Evolutionary conservation across 371 early-diverging fungal genomes (phyloP), one percentile per base, ranked within the genome.

Genomic region (Neoconidiobolus thromboides): DNA sequence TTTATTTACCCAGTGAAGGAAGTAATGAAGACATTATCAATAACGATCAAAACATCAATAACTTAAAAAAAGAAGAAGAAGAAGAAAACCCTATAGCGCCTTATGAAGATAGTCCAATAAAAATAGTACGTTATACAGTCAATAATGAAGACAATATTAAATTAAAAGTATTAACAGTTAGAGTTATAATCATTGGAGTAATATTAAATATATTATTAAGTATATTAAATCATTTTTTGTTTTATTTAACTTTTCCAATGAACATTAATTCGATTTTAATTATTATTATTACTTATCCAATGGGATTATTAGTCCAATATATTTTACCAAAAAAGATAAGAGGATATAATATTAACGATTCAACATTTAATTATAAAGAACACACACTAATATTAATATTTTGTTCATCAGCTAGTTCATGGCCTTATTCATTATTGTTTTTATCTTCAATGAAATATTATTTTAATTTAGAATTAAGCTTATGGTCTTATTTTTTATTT

Each of bases 401-500:
- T 76, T 7, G 68, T 85, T 6, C 73, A 82, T 12, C 63, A 64
- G 7, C 56, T 26, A 81, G 81, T n/a, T 76, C 77, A 14, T 80
- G 82, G 3, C 73, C 76, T 36, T 79, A 81, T 46, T 87, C 82
- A 10, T 83, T 86, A 50, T 83, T 87, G 67, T 82, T 86, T 59
- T 79, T 85, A 58, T 78, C 81, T 12, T 76, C 79, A 47, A 83
- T 84, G 65, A 64, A 73, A 43, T 61, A 82, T 15, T 82, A 78
- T 65, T 83, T 81, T 62, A 67, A 76, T 49, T 74, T 75, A 61
- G 72, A 76, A 46, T 73, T 85, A 70, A 81, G 80, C 1, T 81
- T 76, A 60, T 75, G 76, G 7, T 76, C 79, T 37, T 75, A 75
- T 46, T 64, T 83, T 36, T 64, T 81, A 2, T 69, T 85, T 10